Evolutionary conservation across 2,329 filamentous ascomycete genomes (phyloP), one percentile per base, ranked within the genome.

Genomic region (Elsinoe necatrix): DNA sequence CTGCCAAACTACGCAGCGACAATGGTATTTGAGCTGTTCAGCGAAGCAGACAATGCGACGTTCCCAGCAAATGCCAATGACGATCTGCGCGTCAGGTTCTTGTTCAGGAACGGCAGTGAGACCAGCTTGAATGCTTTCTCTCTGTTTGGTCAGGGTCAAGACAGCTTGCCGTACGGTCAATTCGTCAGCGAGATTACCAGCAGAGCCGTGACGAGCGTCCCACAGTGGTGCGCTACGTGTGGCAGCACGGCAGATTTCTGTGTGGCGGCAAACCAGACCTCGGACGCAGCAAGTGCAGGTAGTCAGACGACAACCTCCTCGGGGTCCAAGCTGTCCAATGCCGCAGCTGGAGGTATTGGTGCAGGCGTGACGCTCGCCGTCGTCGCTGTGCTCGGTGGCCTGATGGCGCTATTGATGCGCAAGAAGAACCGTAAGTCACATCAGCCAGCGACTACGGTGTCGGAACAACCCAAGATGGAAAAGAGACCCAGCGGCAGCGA

Each of bases 1-100:
- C 75, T 95, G 11, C 83, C 85, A n/a, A 85, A 90, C 72, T 95
- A 95, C 65, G 89, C 89, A 4, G 86, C 84, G 2, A 83, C 83
- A 61, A 89, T 95, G 80, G 77, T 77, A 4, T 91, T 95, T 68
- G 91, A 95, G 75, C 79, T 78, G 20, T 79, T 83, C 63, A 84
- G 81, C 39, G 77, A 80, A 59, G 65, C 68, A 0, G 77, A 77
- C 0, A 63, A 67, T 2, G 62, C 68, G 5, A 62, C 58, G 3
- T 66, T 64, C 57, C 67, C 68, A 2, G 42, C 45, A 2, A 60
- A 64, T n/a, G 43, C 43, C 2, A 60, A 64, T 14, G 70, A 75
- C 0, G 80, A 84, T 3, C 70, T 83, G 37, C 75, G 74, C 57
- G 78, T 85, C 11, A 75, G 82, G 31, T 84, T 84, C 72, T 63